Base-by-base conservation (phyloP, 148 eudicot genomes). In the Vaccinium myrtillus region DNA sequence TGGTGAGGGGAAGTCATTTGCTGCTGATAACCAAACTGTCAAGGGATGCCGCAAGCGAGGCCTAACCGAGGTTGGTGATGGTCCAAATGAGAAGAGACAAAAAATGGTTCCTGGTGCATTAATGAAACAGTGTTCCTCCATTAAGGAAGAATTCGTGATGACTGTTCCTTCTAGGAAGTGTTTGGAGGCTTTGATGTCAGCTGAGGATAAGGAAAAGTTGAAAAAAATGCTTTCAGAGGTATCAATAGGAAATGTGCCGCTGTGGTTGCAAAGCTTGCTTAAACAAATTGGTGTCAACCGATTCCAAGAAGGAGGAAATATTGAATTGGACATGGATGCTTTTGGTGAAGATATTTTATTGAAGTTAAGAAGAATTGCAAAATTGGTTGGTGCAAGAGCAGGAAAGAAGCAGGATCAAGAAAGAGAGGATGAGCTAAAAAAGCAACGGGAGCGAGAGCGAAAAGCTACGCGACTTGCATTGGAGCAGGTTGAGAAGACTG, bases 381-480 rank as follows among this genome's bases (percentile, higher is more conserved):
- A 77, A 58, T 58, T 67, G 15, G 11, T 32, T 77, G 85, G 78
- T 9, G 67, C 84, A 81, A 87, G 49, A 65, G 79, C 82, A 23
- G 8, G 14, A 53, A 53, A 53, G 13, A 13, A 13, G 2, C 55
- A 2, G 55, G 55, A 53, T 10, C 55, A 13, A 53, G 55, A 53
- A 53, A 53, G 55, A 71, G 89, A 90, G 48, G 82, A 84, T 16
- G 92, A 91, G 49, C 75, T 86, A 75, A 91, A 78, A 83, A 86
- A 87, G 39, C 91, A 81, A 86, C 87, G 92, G 13, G 90, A 93
- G 75, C 88, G 87, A 83, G 96, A 89, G 55, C 88, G 98, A 84
- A 90, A 89, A 67, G 93, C 90, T 81, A 91, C 92, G 14, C 87
- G 94, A 30, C 85, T 89, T n/a, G 93, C 93, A 69, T 70, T 95